These are phyloP conservation scores for Vaccinium vitisidaea DNA, from an alignment of 148 eudicot genomes.

Conservation along the genomic window DNA sequence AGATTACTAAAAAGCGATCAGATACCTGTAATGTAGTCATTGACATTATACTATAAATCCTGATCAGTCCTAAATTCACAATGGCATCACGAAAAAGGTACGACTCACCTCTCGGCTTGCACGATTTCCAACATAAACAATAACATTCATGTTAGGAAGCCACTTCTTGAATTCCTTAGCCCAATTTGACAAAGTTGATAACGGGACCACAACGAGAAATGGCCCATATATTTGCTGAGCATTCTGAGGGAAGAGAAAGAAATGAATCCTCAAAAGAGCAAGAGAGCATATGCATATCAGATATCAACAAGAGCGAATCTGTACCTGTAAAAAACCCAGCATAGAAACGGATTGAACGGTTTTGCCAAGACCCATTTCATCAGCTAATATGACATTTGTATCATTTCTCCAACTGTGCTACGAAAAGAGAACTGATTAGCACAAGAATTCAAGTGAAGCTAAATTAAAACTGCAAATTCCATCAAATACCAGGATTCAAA, in stretches of 20 bases:
- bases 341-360: constrained; percentile 99
- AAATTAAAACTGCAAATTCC: not conserved
- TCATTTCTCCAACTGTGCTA: constrained; percentile 95
- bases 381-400: constrained; percentile 98
- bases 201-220: constrained; percentile 96
- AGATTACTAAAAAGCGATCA: not conserved
- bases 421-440: constrained; percentile 13
- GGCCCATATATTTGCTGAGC: constrained; percentile 95
- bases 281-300: not conserved
- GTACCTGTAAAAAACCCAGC: constrained; percentile 97
- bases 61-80: not conserved
- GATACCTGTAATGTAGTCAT: not conserved
- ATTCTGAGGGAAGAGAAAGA: constrained; percentile 56
- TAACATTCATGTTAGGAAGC: constrained; percentile 92
- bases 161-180: constrained; percentile 98
- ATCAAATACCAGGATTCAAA: not conserved
- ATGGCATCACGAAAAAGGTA: not conserved
- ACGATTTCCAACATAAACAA: constrained; percentile 95
- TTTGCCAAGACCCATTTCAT: constrained; percentile 99
- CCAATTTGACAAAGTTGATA: constrained; percentile 97
- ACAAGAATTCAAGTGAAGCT: constrained; percentile 14
- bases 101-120: constrained; percentile 91
- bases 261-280: constrained; percentile 1
- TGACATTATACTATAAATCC: not conserved
- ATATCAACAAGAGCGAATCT: constrained; percentile 20